Base-by-base conservation (phyloP, 192 early-diverging fungal species). In the Coemansia sp. region DNA sequence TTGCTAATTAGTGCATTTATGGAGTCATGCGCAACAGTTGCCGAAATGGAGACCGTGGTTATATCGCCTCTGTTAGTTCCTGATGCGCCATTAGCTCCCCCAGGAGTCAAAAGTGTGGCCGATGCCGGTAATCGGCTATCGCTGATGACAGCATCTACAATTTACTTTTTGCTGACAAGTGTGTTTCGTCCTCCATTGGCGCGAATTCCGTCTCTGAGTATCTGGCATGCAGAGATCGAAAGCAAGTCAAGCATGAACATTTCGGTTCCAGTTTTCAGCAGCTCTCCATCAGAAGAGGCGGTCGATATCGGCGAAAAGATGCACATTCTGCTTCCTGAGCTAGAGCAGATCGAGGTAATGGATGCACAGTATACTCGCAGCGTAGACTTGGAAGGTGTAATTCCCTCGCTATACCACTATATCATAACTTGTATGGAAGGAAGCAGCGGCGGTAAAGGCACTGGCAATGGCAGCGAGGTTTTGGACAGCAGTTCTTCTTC, bases 301-400 rank as follows among this genome's bases (percentile, higher is more conserved):
- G 67, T 78, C 2, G 74, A 78, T 11, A 60, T 78, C 37, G 74
- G 74, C 53, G 74, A 78, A 30, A 66, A 67, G 50, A 70, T 78
- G 57, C 74, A 78, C 40, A 54, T 78, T 22, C 44, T 78, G 57
- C 50, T 78, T 27, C 68, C 74, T 1, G 74, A 78, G 61, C 74
- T 78, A 18, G 74, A 78, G 42, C 74, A 78, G 56, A 49, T 64
- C 1, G 74, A 64, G 13, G 53, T 46, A 18, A 64, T 78, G 60
- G 64, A 78, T 41, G 19, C 43, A 21, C 74, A 78, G 54, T 56
- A 55, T 19, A 43, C 50, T 44, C 61, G 62, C 8, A 23, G 44
- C 19, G 40, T 53, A 13, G 66, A 61, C 21, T 27, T 42, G 4
- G 50, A 57, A 38, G 55, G 34, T 8, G 46, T 42, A 30, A 25